Base-by-base conservation (phyloP, 768 basidiomycete species). In the Boletus barrowsii region DNA sequence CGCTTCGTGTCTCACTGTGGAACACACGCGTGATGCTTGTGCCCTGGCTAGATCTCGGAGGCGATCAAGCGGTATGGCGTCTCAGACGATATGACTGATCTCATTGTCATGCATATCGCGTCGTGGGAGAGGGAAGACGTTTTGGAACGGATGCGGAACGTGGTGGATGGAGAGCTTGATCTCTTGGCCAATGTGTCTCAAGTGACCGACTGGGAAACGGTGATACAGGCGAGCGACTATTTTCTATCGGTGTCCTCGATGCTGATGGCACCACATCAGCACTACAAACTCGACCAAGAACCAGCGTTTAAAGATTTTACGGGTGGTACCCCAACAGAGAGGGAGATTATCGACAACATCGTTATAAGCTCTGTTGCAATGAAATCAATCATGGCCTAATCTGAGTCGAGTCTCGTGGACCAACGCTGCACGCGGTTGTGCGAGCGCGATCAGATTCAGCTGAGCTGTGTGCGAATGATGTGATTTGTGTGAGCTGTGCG, bases 31-130 rank as follows among this genome's bases (percentile, higher is more conserved):
- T 48, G 39, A 32, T 6, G 20, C 9, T 29, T 29, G 9, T 8
- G 29, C 29, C 29, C 29, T 29, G 29, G 29, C 29, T 39, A 95
- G 92, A 98, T 98, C 49, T 83, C 87, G 3, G 94, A 98, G 62
- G 88, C 88, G 0, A 83, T 98, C 55, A 80, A 83, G 47, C 83
- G 90, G 53, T 96, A 93, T 62, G 95, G 95, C 6, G 76, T 97
- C 7, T 87, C 88, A 0, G 83, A 87, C 40, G 70, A 69, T 5
- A 86, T 81, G 26, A 79, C 75, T 0, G 74, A 84, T 14, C 76
- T 97, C 18, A 64, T 95, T 32, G 83, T 96, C 10, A 85, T 96
- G 14, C 79, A 85, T 13, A 77, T 97, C 30, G 76, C 72, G 15
- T 69, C 75, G 17, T 70, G 77, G 3, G 69, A 73, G 32, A 55